phyloP scores from a whole-genome alignment of 2,329 filamentous ascomycete species.

The Blastomyces parvus region DNA sequence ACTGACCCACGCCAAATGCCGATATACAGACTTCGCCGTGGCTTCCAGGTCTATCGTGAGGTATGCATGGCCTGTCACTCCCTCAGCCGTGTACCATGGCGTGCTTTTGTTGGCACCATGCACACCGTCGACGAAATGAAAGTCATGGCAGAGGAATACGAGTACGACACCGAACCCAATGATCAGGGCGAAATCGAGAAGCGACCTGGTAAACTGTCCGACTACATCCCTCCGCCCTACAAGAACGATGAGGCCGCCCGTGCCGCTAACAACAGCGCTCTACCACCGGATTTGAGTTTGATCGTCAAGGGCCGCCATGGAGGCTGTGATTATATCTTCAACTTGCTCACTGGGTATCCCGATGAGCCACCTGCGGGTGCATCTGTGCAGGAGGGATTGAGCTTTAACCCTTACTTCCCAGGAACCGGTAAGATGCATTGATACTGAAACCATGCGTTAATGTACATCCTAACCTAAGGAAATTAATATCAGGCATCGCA shows the following conservation, averaged over 20 bases:
- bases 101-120: slow-evolving; percentile 76
- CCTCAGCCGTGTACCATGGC: slow-evolving; percentile 86
- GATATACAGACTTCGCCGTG: slow-evolving; percentile 73
- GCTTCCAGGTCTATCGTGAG: slow-evolving; percentile 98
- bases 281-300: slow-evolving; percentile 93
- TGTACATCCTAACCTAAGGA: background rate
- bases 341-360: slow-evolving; percentile 89
- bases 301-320: slow-evolving; percentile 97
- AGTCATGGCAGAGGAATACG: slow-evolving; percentile 91
- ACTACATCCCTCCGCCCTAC: slow-evolving; percentile 92
- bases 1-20: slow-evolving; percentile 17
- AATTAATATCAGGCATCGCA: slow-evolving; percentile 53
- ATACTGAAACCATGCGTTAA: background rate
- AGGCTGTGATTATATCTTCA: slow-evolving; percentile 98
- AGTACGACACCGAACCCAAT: slow-evolving; percentile 97
- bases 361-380: slow-evolving; percentile 91
- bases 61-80: slow-evolving; percentile 98
- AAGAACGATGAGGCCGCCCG: slow-evolving; percentile 98
- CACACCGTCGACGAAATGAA: slow-evolving; percentile 98
- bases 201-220: slow-evolving; percentile 94
- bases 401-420: slow-evolving; percentile 99
- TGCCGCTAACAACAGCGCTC: slow-evolving; percentile 94
- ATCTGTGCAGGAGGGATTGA: slow-evolving; percentile 74
- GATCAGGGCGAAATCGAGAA: slow-evolving; percentile 97
- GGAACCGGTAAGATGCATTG: slow-evolving; percentile 58